phyloP scores from a whole-genome alignment of 2,329 filamentous ascomycete species.

The Fusarium foetens region DNA sequence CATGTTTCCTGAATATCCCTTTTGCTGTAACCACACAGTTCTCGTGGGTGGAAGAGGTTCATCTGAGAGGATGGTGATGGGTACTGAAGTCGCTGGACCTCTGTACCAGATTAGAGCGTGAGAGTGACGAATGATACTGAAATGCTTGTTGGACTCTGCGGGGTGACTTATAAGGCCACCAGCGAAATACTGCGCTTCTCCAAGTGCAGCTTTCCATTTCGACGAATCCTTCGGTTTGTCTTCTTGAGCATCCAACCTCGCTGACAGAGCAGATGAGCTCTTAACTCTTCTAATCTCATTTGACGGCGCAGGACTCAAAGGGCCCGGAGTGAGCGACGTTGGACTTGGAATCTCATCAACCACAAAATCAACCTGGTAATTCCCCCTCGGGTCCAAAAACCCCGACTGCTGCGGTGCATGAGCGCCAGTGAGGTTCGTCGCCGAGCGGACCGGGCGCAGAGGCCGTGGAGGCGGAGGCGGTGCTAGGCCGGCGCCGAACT shows the following conservation, averaged over 20 bases:
- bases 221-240: slow-evolving; percentile 38
- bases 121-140: slow-evolving; percentile 74
- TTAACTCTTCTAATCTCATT: slow-evolving; percentile 47
- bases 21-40: slow-evolving; percentile 74
- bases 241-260: slow-evolving; percentile 5
- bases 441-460: slow-evolving; percentile 41
- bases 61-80: slow-evolving; percentile 72
- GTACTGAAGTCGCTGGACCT: slow-evolving; percentile 70
- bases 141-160: slow-evolving; percentile 72
- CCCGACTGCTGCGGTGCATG: slow-evolving; percentile 39
- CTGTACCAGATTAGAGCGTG: slow-evolving; percentile 72
- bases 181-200: slow-evolving; percentile 72
- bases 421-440: slow-evolving; percentile 41
- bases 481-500: slow-evolving; percentile 20
- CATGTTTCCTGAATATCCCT: slow-evolving; percentile 74
- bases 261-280: slow-evolving; percentile 48
- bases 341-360: slow-evolving; percentile 40
- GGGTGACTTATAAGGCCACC: slow-evolving; percentile 72
- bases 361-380: slow-evolving; percentile 39
- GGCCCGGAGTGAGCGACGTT: slow-evolving; percentile 13
- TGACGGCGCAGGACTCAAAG: slow-evolving; percentile 21
- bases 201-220: slow-evolving; percentile 60
- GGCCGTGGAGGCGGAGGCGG: slow-evolving; percentile 31
- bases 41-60: slow-evolving; percentile 65
- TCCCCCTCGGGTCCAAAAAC: slow-evolving; percentile 28